Evolutionary conservation across 2,329 filamentous ascomycete species (phyloP).

Genomic region (Fusarium hostae): DNA sequence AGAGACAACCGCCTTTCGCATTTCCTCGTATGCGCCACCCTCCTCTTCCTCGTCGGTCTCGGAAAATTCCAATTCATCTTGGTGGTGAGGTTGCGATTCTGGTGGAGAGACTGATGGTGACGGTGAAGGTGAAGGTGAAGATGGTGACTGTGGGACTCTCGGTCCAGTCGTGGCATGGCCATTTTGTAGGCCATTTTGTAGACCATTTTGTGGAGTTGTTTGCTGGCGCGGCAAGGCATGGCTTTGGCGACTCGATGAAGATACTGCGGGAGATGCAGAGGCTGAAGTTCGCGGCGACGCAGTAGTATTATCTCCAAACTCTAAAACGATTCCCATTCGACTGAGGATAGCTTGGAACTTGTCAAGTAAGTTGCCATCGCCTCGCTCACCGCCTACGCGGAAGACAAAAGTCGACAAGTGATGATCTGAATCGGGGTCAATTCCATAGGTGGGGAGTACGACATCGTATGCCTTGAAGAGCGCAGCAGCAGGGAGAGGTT

Average conservation of each 20-base stretch:
- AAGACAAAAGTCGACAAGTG: constrained; percentile 83
- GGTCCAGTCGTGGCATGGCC: constrained; percentile 10
- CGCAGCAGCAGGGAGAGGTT: constrained; percentile 77
- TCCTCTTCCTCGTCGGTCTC: constrained; percentile 21
- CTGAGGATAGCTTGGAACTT: constrained; percentile 76
- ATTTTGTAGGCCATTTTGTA: constrained; percentile 14
- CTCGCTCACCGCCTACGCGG: constrained; percentile 75
- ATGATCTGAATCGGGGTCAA: constrained; percentile 78
- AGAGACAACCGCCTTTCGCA: constrained; percentile 37
- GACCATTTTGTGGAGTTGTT: neutral
- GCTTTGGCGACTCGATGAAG: constrained; percentile 35
- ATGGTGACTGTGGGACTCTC: constrained; percentile 2
- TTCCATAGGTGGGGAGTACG: constrained; percentile 75
- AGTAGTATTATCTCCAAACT: constrained; percentile 60
- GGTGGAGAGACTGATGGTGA: constrained; percentile 6
- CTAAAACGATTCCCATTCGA: constrained; percentile 77
- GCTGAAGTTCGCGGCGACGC: constrained; percentile 40
- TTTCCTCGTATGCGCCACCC: constrained; percentile 25
- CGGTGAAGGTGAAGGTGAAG: constrained; percentile 1
- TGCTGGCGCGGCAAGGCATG: constrained; percentile 2
- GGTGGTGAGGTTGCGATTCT: neutral
- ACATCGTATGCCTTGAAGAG: constrained; percentile 85
- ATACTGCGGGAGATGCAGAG: constrained; percentile 39
- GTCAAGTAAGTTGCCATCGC: constrained; percentile 68
- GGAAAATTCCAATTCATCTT: constrained; percentile 8